phyloP scores from a whole-genome alignment of 192 early-diverging fungal genomes.

The Coemansia sp. region DNA sequence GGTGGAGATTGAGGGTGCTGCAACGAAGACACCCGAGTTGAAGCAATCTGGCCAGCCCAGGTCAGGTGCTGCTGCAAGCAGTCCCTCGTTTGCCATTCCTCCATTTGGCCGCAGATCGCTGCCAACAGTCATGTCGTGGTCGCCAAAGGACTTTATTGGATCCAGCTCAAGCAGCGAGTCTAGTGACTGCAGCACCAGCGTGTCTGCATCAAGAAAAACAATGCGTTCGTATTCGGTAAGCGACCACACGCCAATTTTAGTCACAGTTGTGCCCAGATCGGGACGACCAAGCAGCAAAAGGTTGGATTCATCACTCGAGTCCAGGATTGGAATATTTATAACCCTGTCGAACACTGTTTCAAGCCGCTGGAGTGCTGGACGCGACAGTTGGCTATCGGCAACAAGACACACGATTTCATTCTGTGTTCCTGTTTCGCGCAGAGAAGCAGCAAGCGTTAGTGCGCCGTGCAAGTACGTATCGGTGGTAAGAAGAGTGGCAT shows the following conservation, averaged over 20 bases:
- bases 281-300: constrained; percentile 74
- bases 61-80: constrained; percentile 87
- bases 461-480: constrained; percentile 85
- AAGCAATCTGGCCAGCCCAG: constrained; percentile 97
- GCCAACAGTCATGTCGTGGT: constrained; percentile 16
- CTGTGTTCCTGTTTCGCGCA: constrained; percentile 61
- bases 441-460: constrained; percentile 71
- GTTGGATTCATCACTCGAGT: constrained; percentile 54
- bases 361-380: constrained; percentile 60
- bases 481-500: constrained; percentile 78
- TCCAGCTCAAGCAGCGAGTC: constrained; percentile 74
- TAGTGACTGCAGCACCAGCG: constrained; percentile 72
- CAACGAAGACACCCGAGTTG: constrained; percentile 87
- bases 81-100: constrained; percentile 51
- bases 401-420: constrained; percentile 68
- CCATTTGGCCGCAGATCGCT: constrained; percentile 36
- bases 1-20: constrained; percentile 44
- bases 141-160: constrained; percentile 2
- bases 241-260: constrained; percentile 86
- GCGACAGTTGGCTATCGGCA: constrained; percentile 55
- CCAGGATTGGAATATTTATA: constrained; percentile 67
- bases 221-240: constrained; percentile 71
- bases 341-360: constrained; percentile 63
- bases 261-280: constrained; percentile 85
- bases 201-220: constrained; percentile 87